Base-by-base conservation (phyloP, 495 filamentous ascomycete species). In the Aspergillus coremiiformis region DNA sequence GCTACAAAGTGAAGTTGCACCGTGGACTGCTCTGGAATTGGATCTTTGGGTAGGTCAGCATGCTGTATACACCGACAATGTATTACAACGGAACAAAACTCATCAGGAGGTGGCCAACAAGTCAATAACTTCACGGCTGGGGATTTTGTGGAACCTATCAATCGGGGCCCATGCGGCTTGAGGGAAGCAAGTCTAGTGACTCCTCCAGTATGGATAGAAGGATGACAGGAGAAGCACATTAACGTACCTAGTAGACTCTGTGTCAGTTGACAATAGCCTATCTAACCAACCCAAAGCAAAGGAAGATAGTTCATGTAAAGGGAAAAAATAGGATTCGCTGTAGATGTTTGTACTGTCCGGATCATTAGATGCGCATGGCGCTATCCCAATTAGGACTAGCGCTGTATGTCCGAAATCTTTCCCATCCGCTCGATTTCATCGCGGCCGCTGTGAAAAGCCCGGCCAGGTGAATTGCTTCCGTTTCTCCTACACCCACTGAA, bases 401-500 rank as follows among this genome's bases (percentile, higher is more conserved):
- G 52, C 32, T 10, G 19, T 11, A 54, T 53, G 52, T 53, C 61
- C 56, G 61, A 64, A 64, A 55, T 64, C 58, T 60, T 61, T 53
- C 53, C 55, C 55, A 49, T 43, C 54, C 52, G 8, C 8, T 53
- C 47, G 43, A 52, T 55, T 58, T 46, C 53, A 55, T 42, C 52
- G 35, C 51, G 49, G 47, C 49, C 14, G 42, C 48, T 26, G 52
- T 49, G 49, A 55, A 60, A 53, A 59, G 60, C 52, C 63, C 66
- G 61, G 57, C 61, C 65, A 39, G 37, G 54, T 53, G 64, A 70
- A 63, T 50, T 58, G 56, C 61, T 64, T 63, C 56, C 52, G 55
- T 55, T 47, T 57, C 54, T 46, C 47, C 49, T 39, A 44, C 48
- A 60, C 61, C 42, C 55, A 55, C 56, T n/a, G 54, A 49, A 44